phyloP scores from a whole-genome alignment of 2,329 filamentous ascomycete genomes.

The Bertia moriformis region DNA sequence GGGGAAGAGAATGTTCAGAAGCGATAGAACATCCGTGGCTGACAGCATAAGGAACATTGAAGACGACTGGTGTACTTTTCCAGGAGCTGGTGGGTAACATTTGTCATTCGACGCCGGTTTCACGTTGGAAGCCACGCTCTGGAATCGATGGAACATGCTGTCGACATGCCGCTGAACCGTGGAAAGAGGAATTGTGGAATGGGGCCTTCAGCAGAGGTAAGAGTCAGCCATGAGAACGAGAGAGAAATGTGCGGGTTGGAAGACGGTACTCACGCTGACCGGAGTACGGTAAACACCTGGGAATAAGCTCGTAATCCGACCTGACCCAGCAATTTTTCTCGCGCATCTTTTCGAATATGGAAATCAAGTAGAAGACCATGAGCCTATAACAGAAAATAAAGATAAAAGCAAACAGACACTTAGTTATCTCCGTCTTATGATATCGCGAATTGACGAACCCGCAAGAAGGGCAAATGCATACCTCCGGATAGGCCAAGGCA shows the following conservation, averaged over 20 bases:
- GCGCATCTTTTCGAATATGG: conserved; percentile 46
- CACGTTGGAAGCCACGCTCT: neutral
- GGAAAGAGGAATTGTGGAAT: neutral
- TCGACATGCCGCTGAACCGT: neutral
- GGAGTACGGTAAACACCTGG: conserved; percentile 38
- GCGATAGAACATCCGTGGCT: neutral
- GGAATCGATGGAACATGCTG: neutral
- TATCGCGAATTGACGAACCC: neutral
- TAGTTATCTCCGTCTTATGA: neutral
- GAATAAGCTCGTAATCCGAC: conserved; percentile 40
- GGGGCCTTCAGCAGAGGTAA: neutral
- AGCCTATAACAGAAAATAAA: conserved; percentile 6
- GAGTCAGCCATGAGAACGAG: too few species aligned
- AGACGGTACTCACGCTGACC: conserved; percentile 38
- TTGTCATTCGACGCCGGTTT: too few species aligned
- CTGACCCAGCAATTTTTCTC: conserved; percentile 37
- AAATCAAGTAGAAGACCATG: conserved; percentile 34
- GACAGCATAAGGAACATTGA: neutral
- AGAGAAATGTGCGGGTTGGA: too few species aligned
- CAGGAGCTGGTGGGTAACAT: neutral
- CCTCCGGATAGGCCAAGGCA: conserved; percentile 45
- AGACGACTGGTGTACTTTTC: neutral
- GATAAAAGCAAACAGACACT: too few species aligned
- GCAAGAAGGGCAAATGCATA: conserved; percentile 13
- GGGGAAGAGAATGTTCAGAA: conserved; percentile 6